Percentiles rank a stretch among this genome's conserved stretches.
phyloP scores from a whole-genome alignment of 495 filamentous ascomycete species.

The Lasiosphaeria ovina region DNA sequence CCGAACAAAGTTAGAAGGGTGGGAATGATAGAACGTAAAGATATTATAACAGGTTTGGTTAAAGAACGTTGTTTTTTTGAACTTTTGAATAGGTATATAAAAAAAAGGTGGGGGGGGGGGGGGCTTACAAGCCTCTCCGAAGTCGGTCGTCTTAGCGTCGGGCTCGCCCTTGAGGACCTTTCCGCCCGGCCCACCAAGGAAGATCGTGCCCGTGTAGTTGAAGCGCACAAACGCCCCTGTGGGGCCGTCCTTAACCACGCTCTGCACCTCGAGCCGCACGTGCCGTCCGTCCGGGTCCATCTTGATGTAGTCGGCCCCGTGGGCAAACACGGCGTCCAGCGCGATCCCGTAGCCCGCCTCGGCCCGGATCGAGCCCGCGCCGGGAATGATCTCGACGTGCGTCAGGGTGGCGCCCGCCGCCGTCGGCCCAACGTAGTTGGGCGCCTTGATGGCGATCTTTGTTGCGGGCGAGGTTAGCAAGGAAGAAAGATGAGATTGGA shows the following conservation, averaged over 20 bases:
- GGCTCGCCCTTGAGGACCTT: constrained; percentile 45
- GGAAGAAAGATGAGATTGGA: neutral
- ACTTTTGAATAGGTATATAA: neutral
- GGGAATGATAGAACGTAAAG: too few species aligned
- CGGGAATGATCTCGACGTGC: constrained; percentile 32
- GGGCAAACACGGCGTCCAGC: constrained; percentile 49
- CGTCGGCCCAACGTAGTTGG: constrained; percentile 25
- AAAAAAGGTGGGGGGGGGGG: neutral
- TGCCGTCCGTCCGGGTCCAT: constrained; percentile 46
- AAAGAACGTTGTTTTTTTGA: neutral
- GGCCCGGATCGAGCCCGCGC: constrained; percentile 28
- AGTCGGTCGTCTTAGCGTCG: constrained; percentile 51
- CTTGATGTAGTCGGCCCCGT: constrained; percentile 55
- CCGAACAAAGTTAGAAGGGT: too few species aligned
- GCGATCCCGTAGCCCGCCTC: constrained; percentile 33
- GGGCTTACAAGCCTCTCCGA: constrained; percentile 56
- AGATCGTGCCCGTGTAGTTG: constrained; percentile 51
- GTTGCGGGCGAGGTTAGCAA: constrained; percentile 1
- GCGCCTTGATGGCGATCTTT: constrained; percentile 35
- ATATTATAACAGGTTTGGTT: neutral
- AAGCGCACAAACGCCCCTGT: constrained; percentile 43
- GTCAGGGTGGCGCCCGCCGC: constrained; percentile 26
- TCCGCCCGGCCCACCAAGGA: constrained; percentile 34
- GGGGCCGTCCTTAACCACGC: constrained; percentile 40
- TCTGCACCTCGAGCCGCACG: constrained; percentile 52